Evolutionary conservation across 2,329 filamentous ascomycete genomes (phyloP).

Genomic region (Fusarium pseudograminearum): DNA sequence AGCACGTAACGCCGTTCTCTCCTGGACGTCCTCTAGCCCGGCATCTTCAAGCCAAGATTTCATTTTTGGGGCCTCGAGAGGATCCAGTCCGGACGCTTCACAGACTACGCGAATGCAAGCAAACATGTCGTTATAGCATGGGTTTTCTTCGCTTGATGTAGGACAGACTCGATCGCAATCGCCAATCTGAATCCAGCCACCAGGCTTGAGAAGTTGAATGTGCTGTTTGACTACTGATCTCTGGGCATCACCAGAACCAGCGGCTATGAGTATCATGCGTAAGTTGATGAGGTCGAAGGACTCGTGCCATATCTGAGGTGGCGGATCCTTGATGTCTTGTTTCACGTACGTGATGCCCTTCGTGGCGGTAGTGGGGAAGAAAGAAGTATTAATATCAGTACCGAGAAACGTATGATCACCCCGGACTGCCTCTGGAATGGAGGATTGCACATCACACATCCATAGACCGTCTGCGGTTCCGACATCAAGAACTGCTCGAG

Average conservation of each 20-base stretch:
- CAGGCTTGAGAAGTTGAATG: constrained; percentile 14
- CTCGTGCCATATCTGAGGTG: background rate
- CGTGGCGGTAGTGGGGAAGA: background rate
- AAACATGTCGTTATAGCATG: constrained; percentile 12
- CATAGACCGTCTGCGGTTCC: constrained; percentile 18
- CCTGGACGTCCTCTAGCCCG: background rate
- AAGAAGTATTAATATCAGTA: constrained; percentile 15
- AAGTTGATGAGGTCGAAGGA: constrained; percentile 17
- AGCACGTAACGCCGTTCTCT: constrained; percentile 1
- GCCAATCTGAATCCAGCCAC: constrained; percentile 17
- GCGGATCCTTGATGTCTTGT: background rate
- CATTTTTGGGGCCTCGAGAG: constrained; percentile 8
- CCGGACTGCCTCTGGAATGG: rapidly evolving
- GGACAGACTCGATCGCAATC: constrained; percentile 20
- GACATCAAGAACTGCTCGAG: background rate
- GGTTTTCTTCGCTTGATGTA: background rate
- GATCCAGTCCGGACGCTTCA: constrained; percentile 7
- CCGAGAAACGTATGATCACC: constrained; percentile 1
- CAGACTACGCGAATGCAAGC: constrained; percentile 6
- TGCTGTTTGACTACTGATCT: background rate
- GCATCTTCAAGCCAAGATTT: constrained; percentile 11
- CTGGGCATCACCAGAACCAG: background rate
- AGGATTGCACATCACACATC: constrained; percentile 9
- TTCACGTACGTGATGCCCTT: background rate
- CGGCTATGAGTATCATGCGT: constrained; percentile 20